Conservation (phyloP, 768 basidiomycete genomes). For the Lentinus brumalis region DNA sequence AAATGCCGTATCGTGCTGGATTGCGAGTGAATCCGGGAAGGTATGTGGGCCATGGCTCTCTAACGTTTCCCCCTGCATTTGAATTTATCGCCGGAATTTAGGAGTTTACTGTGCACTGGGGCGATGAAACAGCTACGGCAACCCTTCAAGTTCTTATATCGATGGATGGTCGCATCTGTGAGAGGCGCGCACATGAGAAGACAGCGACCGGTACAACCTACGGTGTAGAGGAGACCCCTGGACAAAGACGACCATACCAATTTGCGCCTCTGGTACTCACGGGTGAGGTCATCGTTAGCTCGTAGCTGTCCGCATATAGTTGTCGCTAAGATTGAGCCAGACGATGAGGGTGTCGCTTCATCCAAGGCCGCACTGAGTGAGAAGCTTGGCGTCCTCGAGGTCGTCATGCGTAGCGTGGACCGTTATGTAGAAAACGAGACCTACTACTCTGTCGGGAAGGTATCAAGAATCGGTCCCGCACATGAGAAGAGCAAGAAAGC, state of each 20-base stretch:
- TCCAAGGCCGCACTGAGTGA: neutral
- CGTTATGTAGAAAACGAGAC: neutral
- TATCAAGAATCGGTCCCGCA: neutral
- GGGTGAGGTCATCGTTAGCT: neutral
- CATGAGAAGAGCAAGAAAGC: conserved; percentile 24
- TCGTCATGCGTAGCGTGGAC: conserved; percentile 7
- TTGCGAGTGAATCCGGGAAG: conserved; percentile 12
- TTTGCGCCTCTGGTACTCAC: conserved; percentile 3
- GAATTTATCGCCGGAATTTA: neutral
- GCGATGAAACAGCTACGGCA: neutral
- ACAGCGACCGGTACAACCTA: neutral
- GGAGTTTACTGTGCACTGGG: conserved; percentile 1
- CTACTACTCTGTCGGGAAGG: neutral
- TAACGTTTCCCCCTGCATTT: too few species aligned
- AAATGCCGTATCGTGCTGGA: conserved; percentile 6
- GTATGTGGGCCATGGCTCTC: neutral
- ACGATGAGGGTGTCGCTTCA: conserved; percentile 1
- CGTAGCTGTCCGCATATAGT: neutral
- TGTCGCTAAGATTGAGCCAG: neutral
- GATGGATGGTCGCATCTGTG: neutral
- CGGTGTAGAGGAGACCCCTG: neutral
- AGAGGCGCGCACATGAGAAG: neutral
- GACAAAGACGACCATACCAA: neutral
- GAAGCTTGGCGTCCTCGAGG: conserved; percentile 8
- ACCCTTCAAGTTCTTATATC: neutral